Conservation (phyloP, 805 yeast species). For the Kluyveromyces dobzhanskii region DNA sequence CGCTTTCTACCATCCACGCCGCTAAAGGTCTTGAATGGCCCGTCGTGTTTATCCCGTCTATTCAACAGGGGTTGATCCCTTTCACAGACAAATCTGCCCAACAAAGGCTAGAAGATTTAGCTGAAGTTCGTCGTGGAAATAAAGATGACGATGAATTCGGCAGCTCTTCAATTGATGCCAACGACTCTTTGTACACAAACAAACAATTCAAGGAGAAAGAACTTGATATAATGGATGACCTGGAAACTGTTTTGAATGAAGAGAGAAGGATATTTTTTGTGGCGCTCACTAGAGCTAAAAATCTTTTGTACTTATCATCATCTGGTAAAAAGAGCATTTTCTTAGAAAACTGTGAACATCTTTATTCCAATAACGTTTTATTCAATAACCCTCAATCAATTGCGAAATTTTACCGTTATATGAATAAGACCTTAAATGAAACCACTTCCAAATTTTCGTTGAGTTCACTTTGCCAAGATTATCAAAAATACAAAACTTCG, state of each 20-base stretch:
- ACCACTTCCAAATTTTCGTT: background rate
- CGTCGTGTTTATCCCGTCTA: constrained; percentile 71
- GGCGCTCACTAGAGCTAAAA: constrained; percentile 77
- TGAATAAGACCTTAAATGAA: background rate
- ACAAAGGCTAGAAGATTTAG: constrained; percentile 1
- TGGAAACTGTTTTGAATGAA: constrained; percentile 34
- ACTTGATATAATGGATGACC: background rate
- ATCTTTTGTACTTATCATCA: constrained; percentile 38
- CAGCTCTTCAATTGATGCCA: no score
- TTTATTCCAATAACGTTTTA: background rate
- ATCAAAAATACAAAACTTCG: background rate
- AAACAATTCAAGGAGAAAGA: background rate
- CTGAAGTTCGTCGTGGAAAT: background rate
- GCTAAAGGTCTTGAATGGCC: constrained; percentile 97
- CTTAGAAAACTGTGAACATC: constrained; percentile 1
- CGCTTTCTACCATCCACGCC: constrained; percentile 80
- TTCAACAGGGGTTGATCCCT: constrained; percentile 61
- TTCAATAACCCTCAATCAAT: background rate
- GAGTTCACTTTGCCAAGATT: background rate
- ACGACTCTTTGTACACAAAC: background rate
- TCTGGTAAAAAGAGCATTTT: constrained; percentile 1
- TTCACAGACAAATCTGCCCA: constrained; percentile 11
- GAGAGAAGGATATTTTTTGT: constrained; percentile 84
- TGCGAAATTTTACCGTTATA: background rate
- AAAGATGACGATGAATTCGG: background rate